A percentile compares a stretch with the other conserved stretches of the same genome.
Evolutionary conservation across 2,329 filamentous ascomycete species (phyloP).

Genomic region (Xylaria sp.): DNA sequence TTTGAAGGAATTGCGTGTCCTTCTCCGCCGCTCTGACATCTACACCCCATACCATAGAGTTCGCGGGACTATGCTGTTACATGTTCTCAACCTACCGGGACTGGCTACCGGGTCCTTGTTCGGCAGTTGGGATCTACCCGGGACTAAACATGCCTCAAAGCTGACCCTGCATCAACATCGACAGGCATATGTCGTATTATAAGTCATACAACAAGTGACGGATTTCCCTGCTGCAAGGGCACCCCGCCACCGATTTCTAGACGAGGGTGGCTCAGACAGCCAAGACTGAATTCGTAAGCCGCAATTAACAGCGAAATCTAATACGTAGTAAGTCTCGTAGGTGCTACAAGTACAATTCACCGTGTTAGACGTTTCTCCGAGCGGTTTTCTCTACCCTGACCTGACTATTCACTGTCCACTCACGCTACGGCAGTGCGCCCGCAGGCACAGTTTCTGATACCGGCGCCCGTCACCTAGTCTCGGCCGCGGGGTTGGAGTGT

Average conservation of each 20-base stretch:
- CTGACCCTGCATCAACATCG: neutral
- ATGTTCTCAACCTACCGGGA: neutral
- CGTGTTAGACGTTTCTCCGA: neutral
- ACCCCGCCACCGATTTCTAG: neutral
- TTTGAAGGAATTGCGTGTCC: too few species aligned
- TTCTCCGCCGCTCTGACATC: too few species aligned
- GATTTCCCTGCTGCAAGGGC: neutral
- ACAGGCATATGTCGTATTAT: too few species aligned
- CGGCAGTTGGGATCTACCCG: constrained; percentile 2
- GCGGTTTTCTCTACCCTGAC: neutral
- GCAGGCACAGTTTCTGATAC: too few species aligned
- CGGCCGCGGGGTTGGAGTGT: too few species aligned
- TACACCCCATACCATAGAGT: too few species aligned
- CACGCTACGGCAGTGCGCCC: too few species aligned
- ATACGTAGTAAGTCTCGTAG: neutral
- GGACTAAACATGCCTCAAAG: neutral
- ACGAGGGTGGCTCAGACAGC: constrained; percentile 14
- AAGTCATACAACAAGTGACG: too few species aligned
- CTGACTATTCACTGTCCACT: too few species aligned
- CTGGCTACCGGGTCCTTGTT: neutral
- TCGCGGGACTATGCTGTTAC: too few species aligned
- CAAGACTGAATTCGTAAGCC: constrained; percentile 3
- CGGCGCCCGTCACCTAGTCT: too few species aligned
- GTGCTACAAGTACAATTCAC: neutral
- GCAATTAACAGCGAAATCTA: neutral